phyloP scores from a whole-genome alignment of 805 yeast species.

The Yamadazyma tumulicola region DNA sequence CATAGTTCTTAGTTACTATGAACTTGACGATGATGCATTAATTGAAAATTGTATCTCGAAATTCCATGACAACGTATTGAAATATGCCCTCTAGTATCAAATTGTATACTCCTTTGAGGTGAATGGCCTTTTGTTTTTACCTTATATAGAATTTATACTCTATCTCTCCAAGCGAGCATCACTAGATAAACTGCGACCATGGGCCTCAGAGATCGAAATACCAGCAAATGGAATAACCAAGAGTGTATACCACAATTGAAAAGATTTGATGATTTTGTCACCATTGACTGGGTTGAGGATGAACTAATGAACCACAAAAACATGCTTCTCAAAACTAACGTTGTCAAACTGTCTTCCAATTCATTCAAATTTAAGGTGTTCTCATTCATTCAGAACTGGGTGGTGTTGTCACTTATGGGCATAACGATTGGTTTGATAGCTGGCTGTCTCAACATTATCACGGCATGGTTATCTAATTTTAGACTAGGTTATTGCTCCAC shows the following conservation, averaged over 20 bases:
- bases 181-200: too few species aligned
- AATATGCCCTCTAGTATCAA: constrained; percentile 9
- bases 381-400: constrained; percentile 56
- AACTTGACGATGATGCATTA: constrained; percentile 20
- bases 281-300: constrained; percentile 72
- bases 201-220: constrained; percentile 15
- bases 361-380: constrained; percentile 24
- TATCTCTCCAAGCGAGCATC: too few species aligned
- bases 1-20: constrained; percentile 29
- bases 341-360: constrained; percentile 5
- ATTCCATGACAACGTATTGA: constrained; percentile 19
- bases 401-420: constrained; percentile 75
- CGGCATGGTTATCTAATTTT: constrained; percentile 81
- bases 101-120: too few species aligned
- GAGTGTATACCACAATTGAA: constrained; percentile 36
- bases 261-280: constrained; percentile 57
- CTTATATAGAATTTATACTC: too few species aligned
- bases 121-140: too few species aligned
- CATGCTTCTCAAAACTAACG: constrained; percentile 20
- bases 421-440: constrained; percentile 78
- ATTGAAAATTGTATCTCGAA: constrained; percentile 18
- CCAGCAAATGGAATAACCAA: constrained; percentile 38
- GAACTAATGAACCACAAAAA: constrained; percentile 46
- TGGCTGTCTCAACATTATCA: constrained; percentile 71
- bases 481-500: constrained; percentile 74